Evolutionary conservation across 306 rosid species (phyloP).

Genomic region (Senna siamea): DNA sequence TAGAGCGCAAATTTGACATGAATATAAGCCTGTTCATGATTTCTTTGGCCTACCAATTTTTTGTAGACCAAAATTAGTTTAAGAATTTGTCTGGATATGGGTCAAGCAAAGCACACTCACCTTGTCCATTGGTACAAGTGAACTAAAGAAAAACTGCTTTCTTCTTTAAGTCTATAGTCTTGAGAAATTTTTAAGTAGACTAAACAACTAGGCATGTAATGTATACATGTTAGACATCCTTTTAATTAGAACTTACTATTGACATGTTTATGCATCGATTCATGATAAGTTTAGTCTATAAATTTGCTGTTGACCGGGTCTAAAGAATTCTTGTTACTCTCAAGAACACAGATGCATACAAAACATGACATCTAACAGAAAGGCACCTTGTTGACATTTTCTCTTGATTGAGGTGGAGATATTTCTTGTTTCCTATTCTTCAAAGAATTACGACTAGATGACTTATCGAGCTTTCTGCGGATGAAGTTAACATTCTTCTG

Average conservation of each 20-base stretch:
- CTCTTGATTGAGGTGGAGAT: conserved; percentile 40
- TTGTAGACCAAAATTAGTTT: too few relatives aligned
- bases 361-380: conserved; percentile 24
- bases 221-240: not conserved
- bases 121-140: not conserved
- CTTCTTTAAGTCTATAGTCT: not conserved
- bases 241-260: not conserved
- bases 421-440: conserved; percentile 54
- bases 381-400: conserved; percentile 59
- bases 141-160: not conserved
- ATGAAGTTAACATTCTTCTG: conserved; percentile 34
- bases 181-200: not conserved
- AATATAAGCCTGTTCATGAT: too few relatives aligned
- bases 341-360: conserved; percentile 2
- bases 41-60: not conserved
- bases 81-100: too few relatives aligned
- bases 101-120: not conserved
- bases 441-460: conserved; percentile 40
- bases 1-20: too few relatives aligned
- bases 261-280: not conserved
- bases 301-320: not conserved
- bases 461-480: conserved; percentile 49
- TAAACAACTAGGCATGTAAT: not conserved
- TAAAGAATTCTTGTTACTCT: not conserved
- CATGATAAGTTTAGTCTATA: not conserved